phyloP scores from a whole-genome alignment of 2,329 filamentous ascomycete species.

The Ophiostoma novo-ulmi region DNA sequence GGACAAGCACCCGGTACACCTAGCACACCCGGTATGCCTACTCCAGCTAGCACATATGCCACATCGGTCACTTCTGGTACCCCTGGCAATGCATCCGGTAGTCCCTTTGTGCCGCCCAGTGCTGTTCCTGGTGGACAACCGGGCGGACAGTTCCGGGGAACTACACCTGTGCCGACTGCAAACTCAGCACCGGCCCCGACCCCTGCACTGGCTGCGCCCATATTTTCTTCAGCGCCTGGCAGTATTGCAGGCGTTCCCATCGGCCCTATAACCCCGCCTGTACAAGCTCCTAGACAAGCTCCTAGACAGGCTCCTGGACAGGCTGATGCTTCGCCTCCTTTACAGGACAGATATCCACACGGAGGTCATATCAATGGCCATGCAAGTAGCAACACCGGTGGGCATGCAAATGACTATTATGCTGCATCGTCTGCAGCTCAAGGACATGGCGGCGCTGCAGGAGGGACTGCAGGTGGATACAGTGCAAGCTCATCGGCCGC shows the following conservation, averaged over 20 bases:
- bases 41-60: not conserved
- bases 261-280: not conserved
- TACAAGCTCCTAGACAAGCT: not conserved
- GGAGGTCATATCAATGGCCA: not conserved
- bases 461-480: not conserved
- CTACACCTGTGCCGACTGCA: not conserved
- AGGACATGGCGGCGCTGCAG: not conserved
- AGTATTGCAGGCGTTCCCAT: constrained; percentile 1
- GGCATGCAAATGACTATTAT: not conserved
- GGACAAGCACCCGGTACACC: constrained; percentile 9
- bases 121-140: not conserved
- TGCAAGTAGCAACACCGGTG: not conserved
- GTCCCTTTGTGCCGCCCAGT: not conserved
- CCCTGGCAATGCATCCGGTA: no score
- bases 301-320: not conserved
- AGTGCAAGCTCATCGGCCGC: not conserved
- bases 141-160: not conserved
- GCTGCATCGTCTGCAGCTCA: not conserved
- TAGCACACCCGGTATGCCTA: not conserved
- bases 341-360: not conserved
- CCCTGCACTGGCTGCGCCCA: not conserved
- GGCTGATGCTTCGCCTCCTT: not conserved
- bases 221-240: not conserved
- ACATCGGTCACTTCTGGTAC: not conserved
- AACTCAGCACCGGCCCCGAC: not conserved